Base-by-base conservation (phyloP, 1,284 basidiomycete genomes). In the Tilletia indica region DNA sequence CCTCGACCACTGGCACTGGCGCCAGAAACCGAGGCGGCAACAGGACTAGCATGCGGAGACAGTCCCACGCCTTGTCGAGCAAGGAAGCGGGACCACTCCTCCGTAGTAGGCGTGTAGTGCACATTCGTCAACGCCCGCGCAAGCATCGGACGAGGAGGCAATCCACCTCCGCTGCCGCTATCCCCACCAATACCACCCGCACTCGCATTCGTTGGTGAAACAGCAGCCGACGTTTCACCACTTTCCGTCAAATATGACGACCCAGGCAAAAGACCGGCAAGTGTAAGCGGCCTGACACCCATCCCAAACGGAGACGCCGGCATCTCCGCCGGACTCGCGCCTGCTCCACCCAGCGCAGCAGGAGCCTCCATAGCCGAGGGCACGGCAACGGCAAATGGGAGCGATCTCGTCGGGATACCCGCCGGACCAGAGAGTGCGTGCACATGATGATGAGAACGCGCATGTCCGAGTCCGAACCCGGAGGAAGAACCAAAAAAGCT, bases 31-130 rank as follows among this genome's bases (percentile, higher is more conserved):
- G 34, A 58, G n/a, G 66, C 42, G 4, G 19, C 70, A 8, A n/a
- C 34, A 34, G 77, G 49, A 31, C 74, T 69, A 34, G 75, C 73
- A 51, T 73, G 71, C n/a, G 73, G 42, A n/a, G 69, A 68, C 42
- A 74, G 36, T 9, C 72, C 75, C 6, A 81, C 73, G 12, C 77
- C 79, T 67, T 81, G 78, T 42, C 76, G 77, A 54, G 80, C 79
- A 12, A 81, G 70, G 56, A 73, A 81, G 4, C 80, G 72, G 16
- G 77, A 78, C 80, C 80, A 81, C 63, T 81, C 80, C 67, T 81
- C 80, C 31, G 79, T 81, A 14, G 80, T 81, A 4, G 80, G 80
- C 51, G 80, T 81, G 25, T 79, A 71, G 2, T 80, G 70, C 21
- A 81, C 69, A 31, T 76, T 73, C 21, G 47, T 72, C 36, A 38